Evolutionary conservation across 2,329 filamentous ascomycete species (phyloP), one percentile per base, ranked within the genome.

Genomic region (Ramularia endophylla): DNA sequence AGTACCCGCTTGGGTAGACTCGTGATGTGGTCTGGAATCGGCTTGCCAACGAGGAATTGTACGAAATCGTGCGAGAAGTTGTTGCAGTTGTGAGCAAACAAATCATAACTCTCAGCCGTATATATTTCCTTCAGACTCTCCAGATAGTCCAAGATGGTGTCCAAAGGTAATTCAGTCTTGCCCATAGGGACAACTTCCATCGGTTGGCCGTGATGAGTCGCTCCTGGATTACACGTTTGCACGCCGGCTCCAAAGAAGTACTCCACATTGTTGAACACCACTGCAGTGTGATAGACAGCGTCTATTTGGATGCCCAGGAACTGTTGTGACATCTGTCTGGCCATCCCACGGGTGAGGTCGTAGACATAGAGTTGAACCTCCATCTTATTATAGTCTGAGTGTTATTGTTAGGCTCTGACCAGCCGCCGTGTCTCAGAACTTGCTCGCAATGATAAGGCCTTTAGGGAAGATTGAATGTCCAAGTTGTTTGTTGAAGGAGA

Each of bases 41-140:
- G 85, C 53, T 81, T 85, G 16, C 92, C 90, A 1, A 95, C 71
- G 0, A 97, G 71, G 50, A 97, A 97, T 64, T 86, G 92, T 48
- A 87, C 73, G 52, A 97, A 82, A 47, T 95, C 88, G 58, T 97
- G 90, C 3, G 85, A 87, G 65, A 97, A 98, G 64, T 95, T 95
- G 68, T 97, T 98, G 43, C 90, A 97, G 61, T 98, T 98, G 65
- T 95, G 88, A 19, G 77, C 55, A 69, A 86, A 95, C 4, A 95
- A 69, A 59, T 95, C 87, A 58, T 97, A 97, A 1, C 86, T 85
- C 35, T 64, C 60, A 7, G 83, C 71, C 0, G 87, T 94, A 59
- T 94, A 98, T 8, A 94, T 81, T 1, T 81, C 72, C 46, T 83
- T 81, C 36, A 97, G 60, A 4, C 88, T 94, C 41, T 92, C 83